These are phyloP conservation scores for Serendipita sp. DNA, from an alignment of 768 basidiomycete species.

Conservation along the genomic window DNA sequence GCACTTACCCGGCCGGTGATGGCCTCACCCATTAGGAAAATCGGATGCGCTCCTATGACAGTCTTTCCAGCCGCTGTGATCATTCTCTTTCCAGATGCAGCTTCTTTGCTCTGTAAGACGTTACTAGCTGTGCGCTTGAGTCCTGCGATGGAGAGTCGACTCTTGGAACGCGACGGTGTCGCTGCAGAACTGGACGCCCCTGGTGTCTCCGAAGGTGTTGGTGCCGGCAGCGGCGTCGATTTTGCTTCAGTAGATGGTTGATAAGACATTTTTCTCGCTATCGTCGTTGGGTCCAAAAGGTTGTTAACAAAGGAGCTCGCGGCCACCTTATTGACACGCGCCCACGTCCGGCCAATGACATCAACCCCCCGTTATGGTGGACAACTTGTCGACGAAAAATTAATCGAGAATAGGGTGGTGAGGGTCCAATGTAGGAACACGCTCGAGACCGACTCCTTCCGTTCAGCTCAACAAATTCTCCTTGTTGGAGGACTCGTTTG, in stretches of 20 bases:
- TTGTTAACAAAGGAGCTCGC: too few species aligned
- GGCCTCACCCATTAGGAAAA: slow-evolving; percentile 13
- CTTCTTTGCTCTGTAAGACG: neutral
- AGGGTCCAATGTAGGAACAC: too few species aligned
- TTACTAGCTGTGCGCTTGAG: neutral
- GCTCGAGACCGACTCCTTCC: too few species aligned
- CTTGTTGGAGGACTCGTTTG: too few species aligned
- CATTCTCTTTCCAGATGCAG: neutral
- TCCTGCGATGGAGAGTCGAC: neutral
- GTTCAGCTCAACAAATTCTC: too few species aligned
- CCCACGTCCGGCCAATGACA: too few species aligned
- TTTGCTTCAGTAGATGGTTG: neutral
- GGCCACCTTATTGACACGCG: too few species aligned
- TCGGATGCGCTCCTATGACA: neutral
- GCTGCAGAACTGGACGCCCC: neutral
- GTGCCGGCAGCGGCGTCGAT: neutral
- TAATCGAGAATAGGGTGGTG: too few species aligned
- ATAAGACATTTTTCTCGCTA: neutral
- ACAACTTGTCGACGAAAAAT: too few species aligned
- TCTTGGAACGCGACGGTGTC: neutral
- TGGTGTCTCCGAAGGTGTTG: neutral
- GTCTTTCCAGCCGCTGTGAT: neutral
- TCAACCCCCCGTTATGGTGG: too few species aligned
- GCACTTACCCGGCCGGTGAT: neutral
- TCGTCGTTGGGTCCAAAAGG: too few species aligned